Percentiles rank a stretch among this genome's conserved stretches.
Conservation (phyloP, 495 filamentous ascomycete genomes). For the Talaromyces nanjingensis region DNA sequence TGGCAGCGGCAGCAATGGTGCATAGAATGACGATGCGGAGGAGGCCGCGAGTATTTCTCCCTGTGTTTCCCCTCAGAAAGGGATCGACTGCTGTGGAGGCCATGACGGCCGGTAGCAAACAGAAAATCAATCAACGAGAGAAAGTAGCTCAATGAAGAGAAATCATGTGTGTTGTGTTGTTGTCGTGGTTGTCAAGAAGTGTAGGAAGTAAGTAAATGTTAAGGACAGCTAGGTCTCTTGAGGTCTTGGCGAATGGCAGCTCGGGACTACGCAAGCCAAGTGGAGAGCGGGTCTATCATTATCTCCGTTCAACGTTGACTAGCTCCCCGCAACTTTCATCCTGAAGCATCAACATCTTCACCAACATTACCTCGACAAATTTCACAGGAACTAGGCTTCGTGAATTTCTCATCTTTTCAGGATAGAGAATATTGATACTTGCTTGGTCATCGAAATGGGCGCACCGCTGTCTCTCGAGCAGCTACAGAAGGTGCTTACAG, state of each 20-base stretch:
- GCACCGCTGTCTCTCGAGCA: slow-evolving; percentile 29
- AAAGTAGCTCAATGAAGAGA: slow-evolving; percentile 7
- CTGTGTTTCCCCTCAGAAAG: slow-evolving; percentile 60
- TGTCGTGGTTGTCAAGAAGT: slow-evolving; percentile 17
- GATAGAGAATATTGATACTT: too few relatives aligned
- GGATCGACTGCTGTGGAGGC: slow-evolving; percentile 45
- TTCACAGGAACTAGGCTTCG: too few relatives aligned
- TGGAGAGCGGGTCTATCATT: slow-evolving; percentile 12
- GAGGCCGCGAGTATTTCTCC: slow-evolving; percentile 73
- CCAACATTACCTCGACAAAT: too few relatives aligned
- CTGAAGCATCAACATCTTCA: too few relatives aligned
- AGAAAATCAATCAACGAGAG: slow-evolving; percentile 24
- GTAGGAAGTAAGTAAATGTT: slow-evolving; percentile 14
- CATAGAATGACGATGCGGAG: slow-evolving; percentile 86
- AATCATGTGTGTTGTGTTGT: slow-evolving; percentile 6
- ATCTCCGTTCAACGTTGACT: slow-evolving; percentile 6
- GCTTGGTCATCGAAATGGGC: slow-evolving; percentile 19
- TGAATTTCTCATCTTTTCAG: too few relatives aligned
- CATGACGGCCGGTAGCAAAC: slow-evolving; percentile 41
- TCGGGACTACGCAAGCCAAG: background rate
- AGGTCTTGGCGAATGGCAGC: slow-evolving; percentile 22
- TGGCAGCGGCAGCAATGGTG: slow-evolving; percentile 86
- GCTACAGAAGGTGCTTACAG: slow-evolving; percentile 29
- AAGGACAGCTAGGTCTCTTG: slow-evolving; percentile 41
- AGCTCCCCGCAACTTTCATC: slow-evolving; percentile 2